phyloP scores from a whole-genome alignment of 257 asterid genomes.

The Solanum lignicaule region DNA sequence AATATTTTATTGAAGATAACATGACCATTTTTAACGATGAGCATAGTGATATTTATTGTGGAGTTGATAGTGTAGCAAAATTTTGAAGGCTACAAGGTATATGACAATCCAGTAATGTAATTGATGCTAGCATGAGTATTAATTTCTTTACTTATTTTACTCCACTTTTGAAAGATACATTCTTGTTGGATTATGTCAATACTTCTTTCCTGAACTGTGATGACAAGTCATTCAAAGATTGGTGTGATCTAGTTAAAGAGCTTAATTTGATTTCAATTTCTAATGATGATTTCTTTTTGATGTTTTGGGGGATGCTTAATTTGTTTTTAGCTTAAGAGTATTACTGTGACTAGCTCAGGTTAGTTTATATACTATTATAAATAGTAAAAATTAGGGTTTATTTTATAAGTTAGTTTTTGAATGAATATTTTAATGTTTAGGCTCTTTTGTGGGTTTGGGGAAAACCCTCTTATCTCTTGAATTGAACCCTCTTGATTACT shows the following conservation, averaged over 20 bases:
- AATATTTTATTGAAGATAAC: neutral
- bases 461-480: neutral
- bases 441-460: neutral
- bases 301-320: neutral
- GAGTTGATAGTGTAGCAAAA: neutral
- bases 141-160: neutral
- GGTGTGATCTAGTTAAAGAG: neutral
- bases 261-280: neutral
- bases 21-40: neutral
- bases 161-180: neutral
- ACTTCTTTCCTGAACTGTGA: too few relatives aligned
- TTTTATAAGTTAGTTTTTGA: neutral
- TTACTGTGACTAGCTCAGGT: neutral
- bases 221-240: neutral
- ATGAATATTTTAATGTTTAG: neutral
- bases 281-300: neutral
- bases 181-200: neutral
- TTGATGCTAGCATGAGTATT: neutral
- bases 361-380: neutral
- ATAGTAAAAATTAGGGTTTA: neutral
- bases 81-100: neutral
- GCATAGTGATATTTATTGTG: neutral
- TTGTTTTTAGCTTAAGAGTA: neutral
- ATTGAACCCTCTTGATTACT: neutral
- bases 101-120: neutral